Evolutionary conservation across 805 yeast genomes (phyloP).

Genomic region (Starmerella stellata): DNA sequence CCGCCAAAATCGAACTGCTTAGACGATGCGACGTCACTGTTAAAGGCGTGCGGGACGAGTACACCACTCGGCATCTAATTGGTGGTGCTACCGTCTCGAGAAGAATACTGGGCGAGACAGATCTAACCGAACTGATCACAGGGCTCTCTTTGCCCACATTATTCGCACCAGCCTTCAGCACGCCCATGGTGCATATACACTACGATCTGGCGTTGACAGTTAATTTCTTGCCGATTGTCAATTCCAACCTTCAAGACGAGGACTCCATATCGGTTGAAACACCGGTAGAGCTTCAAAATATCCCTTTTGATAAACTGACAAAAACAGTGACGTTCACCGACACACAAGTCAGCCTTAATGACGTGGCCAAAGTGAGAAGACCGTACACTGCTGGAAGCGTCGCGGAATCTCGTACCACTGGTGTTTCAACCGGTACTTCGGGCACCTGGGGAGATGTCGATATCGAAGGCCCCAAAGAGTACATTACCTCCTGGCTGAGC

Average conservation of each 20-base stretch:
- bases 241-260: background rate
- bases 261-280: background rate
- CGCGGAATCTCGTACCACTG: background rate
- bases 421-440: background rate
- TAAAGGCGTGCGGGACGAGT: slow-evolving; percentile 1
- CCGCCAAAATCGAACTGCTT: background rate
- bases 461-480: background rate
- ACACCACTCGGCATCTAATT: background rate
- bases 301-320: slow-evolving; percentile 4
- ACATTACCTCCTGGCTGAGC: background rate
- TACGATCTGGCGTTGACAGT: slow-evolving; percentile 2
- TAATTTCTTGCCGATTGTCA: background rate
- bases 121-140: slow-evolving; percentile 1
- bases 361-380: background rate
- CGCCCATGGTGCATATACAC: background rate
- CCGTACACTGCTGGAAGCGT: background rate
- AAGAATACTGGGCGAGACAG: background rate
- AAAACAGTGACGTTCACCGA: background rate
- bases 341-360: background rate
- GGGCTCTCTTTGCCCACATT: slow-evolving; percentile 1
- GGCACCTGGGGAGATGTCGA: slow-evolving; percentile 1
- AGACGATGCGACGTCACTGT: slow-evolving; percentile 2
- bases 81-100: slow-evolving; percentile 5
- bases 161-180: slow-evolving; percentile 2
- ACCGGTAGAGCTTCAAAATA: slow-evolving; percentile 2